Base-by-base conservation (phyloP, 495 filamentous ascomycete species). In the Podospora australis region DNA sequence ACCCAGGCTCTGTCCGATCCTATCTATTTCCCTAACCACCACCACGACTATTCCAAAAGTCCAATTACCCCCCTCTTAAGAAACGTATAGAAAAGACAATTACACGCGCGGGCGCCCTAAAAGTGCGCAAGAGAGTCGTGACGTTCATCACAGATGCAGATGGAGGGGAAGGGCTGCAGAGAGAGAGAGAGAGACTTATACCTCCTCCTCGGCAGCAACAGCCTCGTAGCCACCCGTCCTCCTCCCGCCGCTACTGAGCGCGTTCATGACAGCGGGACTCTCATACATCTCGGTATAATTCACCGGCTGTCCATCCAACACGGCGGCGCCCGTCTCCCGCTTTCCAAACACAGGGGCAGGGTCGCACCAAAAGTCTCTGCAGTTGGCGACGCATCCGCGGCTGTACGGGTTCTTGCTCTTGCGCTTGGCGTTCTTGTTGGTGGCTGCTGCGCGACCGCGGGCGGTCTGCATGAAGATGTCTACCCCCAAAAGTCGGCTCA, bases 331-430 rank as follows among this genome's bases (percentile, higher is more conserved):
- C 45, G 78, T 81, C 52, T 85, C 78, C 24, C 86, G 78, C 47
- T 73, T 75, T 28, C 86, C 81, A 66, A 96, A 89, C 24, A 94
- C 57, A 6, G 92, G 90, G 14, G 84, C 80, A 0, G 86, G 79
- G 60, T 96, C 92, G 56, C 87, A 88, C 87, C 88, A 98, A 65
- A 98, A 98, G 66, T 98, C 92, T 48, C 81, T 88, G 60, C 91
- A 97, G 55, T 98, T 98, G 25, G 80, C 81, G 22, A 91, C 51
- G 13, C 87, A 63, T 14, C 94, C 92, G 28, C 79, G 77, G 24
- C 85, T 90, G 65, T 88, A 98, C 0, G 88, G 89, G 56, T 98
- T 98, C 24, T 72, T 70, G 46, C 79, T 78, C 36, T 75, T 70
- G 14, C 70, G 69, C 28, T 70, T 72, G 35, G 71, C 77, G n/a